Conservation (phyloP, 2,329 filamentous ascomycete genomes). For the Phaeosphaeria sp. region DNA sequence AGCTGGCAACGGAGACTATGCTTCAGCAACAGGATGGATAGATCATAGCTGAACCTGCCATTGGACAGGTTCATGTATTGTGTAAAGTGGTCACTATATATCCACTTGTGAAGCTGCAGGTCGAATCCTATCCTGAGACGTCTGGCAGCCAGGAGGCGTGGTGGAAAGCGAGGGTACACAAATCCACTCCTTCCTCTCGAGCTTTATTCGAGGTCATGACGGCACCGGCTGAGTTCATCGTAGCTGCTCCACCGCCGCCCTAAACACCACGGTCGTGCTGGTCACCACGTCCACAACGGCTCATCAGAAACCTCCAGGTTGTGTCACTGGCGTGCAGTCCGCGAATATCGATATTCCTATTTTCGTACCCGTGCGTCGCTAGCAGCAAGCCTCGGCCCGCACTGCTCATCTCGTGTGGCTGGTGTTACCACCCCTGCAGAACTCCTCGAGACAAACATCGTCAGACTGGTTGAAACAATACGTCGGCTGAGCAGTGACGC, state of each 20-base stretch:
- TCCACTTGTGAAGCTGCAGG: neutral
- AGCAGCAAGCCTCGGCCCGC: conserved; percentile 4
- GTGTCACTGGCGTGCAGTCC: conserved; percentile 3
- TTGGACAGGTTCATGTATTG: too few relatives aligned
- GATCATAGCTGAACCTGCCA: too few relatives aligned
- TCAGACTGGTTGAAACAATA: neutral
- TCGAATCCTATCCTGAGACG: neutral
- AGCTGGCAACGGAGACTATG: too few relatives aligned
- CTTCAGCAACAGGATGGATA: too few relatives aligned
- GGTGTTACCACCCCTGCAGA: conserved; percentile 1
- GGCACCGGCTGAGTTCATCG: neutral
- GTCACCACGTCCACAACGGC: neutral
- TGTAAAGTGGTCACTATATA: too few relatives aligned
- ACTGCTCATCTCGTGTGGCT: conserved; percentile 9
- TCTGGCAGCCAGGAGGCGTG: neutral
- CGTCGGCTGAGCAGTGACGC: neutral
- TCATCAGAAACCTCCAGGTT: neutral
- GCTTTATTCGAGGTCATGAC: neutral
- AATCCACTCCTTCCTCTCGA: neutral
- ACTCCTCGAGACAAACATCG: neutral
- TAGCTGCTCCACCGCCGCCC: neutral
- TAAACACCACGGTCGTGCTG: neutral
- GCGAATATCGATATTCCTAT: conserved; percentile 8
- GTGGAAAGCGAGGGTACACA: neutral
- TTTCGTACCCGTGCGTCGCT: conserved; percentile 8